Evolutionary conservation across 1,284 basidiomycete species (phyloP), one percentile per base, ranked within the genome.

Genomic region (Golubevia pallescens): DNA sequence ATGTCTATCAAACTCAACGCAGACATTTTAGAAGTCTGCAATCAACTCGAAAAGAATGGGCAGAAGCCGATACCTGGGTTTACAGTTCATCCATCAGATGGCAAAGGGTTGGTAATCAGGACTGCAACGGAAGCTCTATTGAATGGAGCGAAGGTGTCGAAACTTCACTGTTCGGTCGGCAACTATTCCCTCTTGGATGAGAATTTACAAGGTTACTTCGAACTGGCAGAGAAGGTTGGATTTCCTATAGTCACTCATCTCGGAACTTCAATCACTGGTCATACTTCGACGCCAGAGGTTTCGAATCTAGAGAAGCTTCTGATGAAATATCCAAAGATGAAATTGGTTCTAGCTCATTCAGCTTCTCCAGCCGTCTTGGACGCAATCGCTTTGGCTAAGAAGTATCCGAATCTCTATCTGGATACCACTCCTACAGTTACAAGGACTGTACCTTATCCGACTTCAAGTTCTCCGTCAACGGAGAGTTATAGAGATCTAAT

Each of bases 151-250:
- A 20, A 23, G 14, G 62, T 60, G 13, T 57, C 62, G 16, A 64
- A 64, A 34, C 59, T 64, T 23, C 63, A 64, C 32, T 64, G 63
- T 24, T 61, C 58, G n/a, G 63, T 64, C 6, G 63, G 63, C 21
- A 14, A 24, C 8, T 64, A 64, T 42, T 13, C 19, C 16, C 24
- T 64, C 19, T n/a, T 64, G 59, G 55, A 64, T 57, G 34, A 58
- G 4, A 19, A 14, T 16, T 28, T 64, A 2, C 23, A 19, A 24
- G 42, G 48, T n/a, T 64, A 60, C n/a, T 64, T 54, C 55, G 16
- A 58, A 38, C 14, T 58, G n/a, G 19, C 56, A 19, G 20, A 58
- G n/a, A 23, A 28, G 28, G 3, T 34, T 21, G 8, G 32, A 28
- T 28, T 64, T 3, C 63, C 63, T 3, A 57, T 64, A 21, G 52